Base-by-base conservation (phyloP, 352 stramenopile species). In the Globisporangium iwayamae region DNA sequence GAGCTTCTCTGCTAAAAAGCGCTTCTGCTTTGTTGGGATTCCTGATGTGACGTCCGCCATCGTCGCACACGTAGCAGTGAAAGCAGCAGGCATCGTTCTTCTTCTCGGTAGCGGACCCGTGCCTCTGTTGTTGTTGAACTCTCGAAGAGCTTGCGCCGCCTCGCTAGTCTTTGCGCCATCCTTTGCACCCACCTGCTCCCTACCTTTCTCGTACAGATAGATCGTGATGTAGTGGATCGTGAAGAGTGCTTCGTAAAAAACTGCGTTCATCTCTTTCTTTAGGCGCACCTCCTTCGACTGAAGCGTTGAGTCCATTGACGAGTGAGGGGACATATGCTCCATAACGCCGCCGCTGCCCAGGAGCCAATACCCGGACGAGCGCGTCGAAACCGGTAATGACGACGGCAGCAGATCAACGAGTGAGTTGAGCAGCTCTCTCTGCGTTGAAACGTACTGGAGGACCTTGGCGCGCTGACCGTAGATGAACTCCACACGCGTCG, bases 191-290 rank as follows among this genome's bases (percentile, higher is more conserved):
- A 57, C 55, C 36, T 79, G 73, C 52, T 67, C 54, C 38, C 69
- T 71, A 2, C 66, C 71, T 25, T 67, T 64, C 20, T 62, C 67
- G 28, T 73, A 63, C 48, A 92, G 65, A 32, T 81, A 81, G 34
- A 87, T 68, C n/a, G 86, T 46, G 34, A 89, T 72, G 51, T 87
- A 75, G 53, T 92, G 76, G 18, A 89, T 63, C 18, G 79, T 87
- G 43, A 88, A 75, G 25, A 90, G 68, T 45, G 79, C 75, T 56
- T 92, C 83, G 56, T 89, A 89, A 46, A 77, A 82, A 7, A 90
- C 70, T 16, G 85, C 76, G 46, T 75, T 89, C 70, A 92, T 89
- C 22, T 90, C 72, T 32, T 78, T 87, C 41, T 88, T 78, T 1
- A 90, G 69, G n/a, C 75, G 71, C 28, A 79, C 79, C 25, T 92